These are phyloP conservation scores for Neocucurbitaria cava DNA, from an alignment of 2,329 filamentous ascomycete species.

Conservation along the genomic window DNA sequence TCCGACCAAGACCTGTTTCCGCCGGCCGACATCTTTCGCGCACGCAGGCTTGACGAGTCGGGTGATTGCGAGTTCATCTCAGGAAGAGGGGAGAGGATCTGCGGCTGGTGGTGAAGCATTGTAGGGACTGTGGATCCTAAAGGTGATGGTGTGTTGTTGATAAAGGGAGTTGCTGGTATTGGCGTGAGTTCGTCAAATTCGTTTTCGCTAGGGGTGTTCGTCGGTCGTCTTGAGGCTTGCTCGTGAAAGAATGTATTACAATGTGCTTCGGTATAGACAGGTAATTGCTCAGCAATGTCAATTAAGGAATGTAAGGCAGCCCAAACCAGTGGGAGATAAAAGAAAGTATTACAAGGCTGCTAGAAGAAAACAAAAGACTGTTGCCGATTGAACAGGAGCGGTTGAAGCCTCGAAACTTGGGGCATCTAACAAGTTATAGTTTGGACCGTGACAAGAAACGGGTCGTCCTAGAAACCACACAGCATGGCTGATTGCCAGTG, in stretches of 20 bases:
- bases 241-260: slow-evolving; percentile 50
- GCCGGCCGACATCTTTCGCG: slow-evolving; percentile 72
- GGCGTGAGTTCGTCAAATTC: slow-evolving; percentile 24
- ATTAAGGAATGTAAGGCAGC: slow-evolving; percentile 61
- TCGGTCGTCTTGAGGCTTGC: slow-evolving; percentile 57
- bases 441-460: slow-evolving; percentile 40
- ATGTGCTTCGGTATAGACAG: slow-evolving; percentile 37
- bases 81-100: slow-evolving; percentile 47
- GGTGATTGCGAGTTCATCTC: slow-evolving; percentile 44
- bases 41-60: slow-evolving; percentile 63
- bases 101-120: slow-evolving; percentile 50
- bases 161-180: slow-evolving; percentile 12
- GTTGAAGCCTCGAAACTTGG: slow-evolving; percentile 48
- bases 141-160: slow-evolving; percentile 50
- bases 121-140: slow-evolving; percentile 10
- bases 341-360: slow-evolving; percentile 55
- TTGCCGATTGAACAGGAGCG: slow-evolving; percentile 48
- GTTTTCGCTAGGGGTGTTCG: slow-evolving; percentile 40
- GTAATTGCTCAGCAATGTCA: slow-evolving; percentile 52
- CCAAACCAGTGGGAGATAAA: slow-evolving; percentile 62
- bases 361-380: slow-evolving; percentile 48
- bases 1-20: slow-evolving; percentile 85
- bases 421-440: slow-evolving; percentile 47
- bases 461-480: slow-evolving; percentile 28
- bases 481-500: slow-evolving; percentile 49